Conservation (phyloP, 306 rosid genomes). For the Rubus idaeus region DNA sequence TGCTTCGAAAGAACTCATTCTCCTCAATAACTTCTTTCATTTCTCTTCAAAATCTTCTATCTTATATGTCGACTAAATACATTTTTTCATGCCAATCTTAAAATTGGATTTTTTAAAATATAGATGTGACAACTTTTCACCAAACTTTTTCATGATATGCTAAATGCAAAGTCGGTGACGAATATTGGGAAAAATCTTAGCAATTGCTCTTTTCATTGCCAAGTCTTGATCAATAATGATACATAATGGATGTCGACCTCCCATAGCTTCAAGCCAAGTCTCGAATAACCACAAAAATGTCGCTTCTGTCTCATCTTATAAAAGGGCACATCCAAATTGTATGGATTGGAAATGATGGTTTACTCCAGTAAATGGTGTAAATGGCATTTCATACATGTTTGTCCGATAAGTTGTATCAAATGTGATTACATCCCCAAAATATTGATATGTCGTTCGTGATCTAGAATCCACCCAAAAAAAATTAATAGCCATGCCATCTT, state of each 20-base stretch:
- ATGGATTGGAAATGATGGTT: conserved; percentile 10
- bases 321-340: conserved; percentile 6
- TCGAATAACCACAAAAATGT: background rate
- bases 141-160: background rate
- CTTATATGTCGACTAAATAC: background rate
- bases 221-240: background rate
- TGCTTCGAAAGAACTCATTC: conserved; percentile 9
- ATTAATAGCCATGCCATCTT: background rate
- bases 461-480: conserved; percentile 11
- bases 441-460: background rate
- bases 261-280: conserved; percentile 4
- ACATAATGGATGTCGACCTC: background rate
- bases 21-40: background rate
- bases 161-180: background rate
- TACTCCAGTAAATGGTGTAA: conserved; percentile 4
- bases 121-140: background rate
- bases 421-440: conserved; percentile 6
- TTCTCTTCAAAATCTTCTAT: background rate
- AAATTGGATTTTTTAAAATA: background rate
- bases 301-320: conserved; percentile 3
- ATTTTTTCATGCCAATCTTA: background rate
- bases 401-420: conserved; percentile 11
- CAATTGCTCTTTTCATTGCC: background rate
- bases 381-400: conserved; percentile 14
- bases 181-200: background rate